Conservation (phyloP, 139 green algal genomes). For the Chlorella ohadii region DNA sequence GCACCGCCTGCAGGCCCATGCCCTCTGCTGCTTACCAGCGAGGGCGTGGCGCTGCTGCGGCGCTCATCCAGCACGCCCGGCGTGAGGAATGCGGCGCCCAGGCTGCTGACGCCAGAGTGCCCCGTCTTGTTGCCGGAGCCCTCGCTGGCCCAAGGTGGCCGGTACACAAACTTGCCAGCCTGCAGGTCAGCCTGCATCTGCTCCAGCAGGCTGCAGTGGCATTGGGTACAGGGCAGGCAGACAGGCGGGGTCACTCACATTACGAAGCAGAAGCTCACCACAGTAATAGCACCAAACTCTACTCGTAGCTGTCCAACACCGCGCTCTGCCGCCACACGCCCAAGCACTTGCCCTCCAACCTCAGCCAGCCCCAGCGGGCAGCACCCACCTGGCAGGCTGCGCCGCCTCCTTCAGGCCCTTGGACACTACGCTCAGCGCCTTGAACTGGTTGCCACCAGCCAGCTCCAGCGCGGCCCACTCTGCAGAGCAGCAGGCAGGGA, state of each 20-base stretch:
- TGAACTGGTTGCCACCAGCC: slow-evolving; percentile 58
- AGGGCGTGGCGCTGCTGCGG: slow-evolving; percentile 18
- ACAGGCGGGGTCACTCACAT: too few relatives aligned
- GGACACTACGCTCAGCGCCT: slow-evolving; percentile 63
- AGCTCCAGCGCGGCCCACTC: slow-evolving; percentile 85
- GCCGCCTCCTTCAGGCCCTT: slow-evolving; percentile 70
- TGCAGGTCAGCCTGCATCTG: slow-evolving; percentile 53
- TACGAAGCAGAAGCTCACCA: too few relatives aligned
- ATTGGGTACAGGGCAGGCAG: not conserved
- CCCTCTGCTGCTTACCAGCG: slow-evolving; percentile 11
- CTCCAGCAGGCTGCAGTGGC: slow-evolving; percentile 55
- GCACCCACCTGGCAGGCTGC: slow-evolving; percentile 47
- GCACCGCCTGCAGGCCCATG: not conserved
- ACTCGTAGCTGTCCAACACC: too few relatives aligned
- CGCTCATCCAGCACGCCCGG: slow-evolving; percentile 13
- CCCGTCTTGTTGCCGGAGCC: slow-evolving; percentile 3
- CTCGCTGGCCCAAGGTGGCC: slow-evolving; percentile 17
- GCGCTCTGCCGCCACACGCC: too few relatives aligned
- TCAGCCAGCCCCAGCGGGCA: too few relatives aligned
- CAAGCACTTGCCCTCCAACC: too few relatives aligned
- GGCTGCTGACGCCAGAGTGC: slow-evolving; percentile 6
- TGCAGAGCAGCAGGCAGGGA: too few relatives aligned
- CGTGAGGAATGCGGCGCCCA: slow-evolving; percentile 31
- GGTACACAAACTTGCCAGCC: slow-evolving; percentile 36
- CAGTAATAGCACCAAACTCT: too few relatives aligned